Evolutionary conservation across 2,329 filamentous ascomycete genomes (phyloP).

Genomic region (Ophiostoma australiae): DNA sequence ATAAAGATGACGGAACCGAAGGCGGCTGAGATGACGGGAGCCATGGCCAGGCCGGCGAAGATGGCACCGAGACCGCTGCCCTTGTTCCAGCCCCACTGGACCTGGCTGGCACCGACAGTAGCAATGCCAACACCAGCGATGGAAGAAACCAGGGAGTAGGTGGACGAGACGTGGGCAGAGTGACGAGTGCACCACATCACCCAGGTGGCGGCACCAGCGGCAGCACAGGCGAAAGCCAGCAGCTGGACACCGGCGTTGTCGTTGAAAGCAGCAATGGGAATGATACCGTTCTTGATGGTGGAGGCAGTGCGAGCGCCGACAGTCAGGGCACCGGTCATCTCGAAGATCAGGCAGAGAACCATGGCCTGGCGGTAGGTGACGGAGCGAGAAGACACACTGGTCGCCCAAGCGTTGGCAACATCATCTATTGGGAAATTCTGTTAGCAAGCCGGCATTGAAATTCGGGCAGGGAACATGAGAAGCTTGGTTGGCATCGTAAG

Average conservation of each 20-base stretch:
- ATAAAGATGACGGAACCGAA: conserved; percentile 66
- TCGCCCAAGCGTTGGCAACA: conserved; percentile 81
- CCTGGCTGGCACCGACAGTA: conserved; percentile 55
- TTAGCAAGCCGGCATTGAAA: neutral
- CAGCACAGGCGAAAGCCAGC: conserved; percentile 60
- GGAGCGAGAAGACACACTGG: conserved; percentile 74
- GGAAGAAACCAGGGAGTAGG: conserved; percentile 65
- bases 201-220: conserved; percentile 63
- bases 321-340: conserved; percentile 61
- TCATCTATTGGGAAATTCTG: conserved; percentile 51
- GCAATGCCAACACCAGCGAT: conserved; percentile 66
- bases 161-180: conserved; percentile 68
- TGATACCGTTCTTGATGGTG: conserved; percentile 76
- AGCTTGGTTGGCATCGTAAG: neutral
- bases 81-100: conserved; percentile 65
- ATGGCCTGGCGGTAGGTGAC: conserved; percentile 66
- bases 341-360: conserved; percentile 61
- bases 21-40: conserved; percentile 59
- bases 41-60: conserved; percentile 67
- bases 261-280: conserved; percentile 54
- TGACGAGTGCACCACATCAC: conserved; percentile 76
- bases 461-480: neutral
- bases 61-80: conserved; percentile 68
- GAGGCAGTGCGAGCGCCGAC: conserved; percentile 66
- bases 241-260: conserved; percentile 62